Evolutionary conservation across 331 rosid genomes (phyloP).

Genomic region (Malus hybrid): DNA sequence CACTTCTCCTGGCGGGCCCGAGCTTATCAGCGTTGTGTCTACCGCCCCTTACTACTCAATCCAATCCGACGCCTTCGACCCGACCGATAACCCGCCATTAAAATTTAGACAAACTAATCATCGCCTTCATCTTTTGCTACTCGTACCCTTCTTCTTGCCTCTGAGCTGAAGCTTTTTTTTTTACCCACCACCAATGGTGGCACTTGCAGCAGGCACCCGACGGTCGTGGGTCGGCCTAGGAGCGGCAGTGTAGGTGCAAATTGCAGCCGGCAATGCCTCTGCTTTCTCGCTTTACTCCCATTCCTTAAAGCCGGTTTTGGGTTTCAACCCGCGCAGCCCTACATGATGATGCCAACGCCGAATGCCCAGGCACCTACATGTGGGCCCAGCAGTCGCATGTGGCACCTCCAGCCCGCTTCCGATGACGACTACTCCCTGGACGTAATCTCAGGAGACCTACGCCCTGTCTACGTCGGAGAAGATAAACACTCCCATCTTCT

Average conservation of each 20-base stretch:
- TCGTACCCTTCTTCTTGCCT: not conserved
- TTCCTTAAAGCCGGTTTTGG: constrained; percentile 53
- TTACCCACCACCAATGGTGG: constrained; percentile 6
- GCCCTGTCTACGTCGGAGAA: too few relatives aligned
- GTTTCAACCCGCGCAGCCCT: constrained; percentile 51
- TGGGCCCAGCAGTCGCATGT: too few relatives aligned
- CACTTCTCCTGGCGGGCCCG: constrained; percentile 24
- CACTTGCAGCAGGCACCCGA: constrained; percentile 45
- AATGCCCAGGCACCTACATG: too few relatives aligned
- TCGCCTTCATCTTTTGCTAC: not conserved
- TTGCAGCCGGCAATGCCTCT: constrained; percentile 46
- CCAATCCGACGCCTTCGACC: too few relatives aligned
- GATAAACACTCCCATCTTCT: too few relatives aligned
- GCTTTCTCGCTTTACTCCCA: constrained; percentile 61
- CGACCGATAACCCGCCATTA: too few relatives aligned
- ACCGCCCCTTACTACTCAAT: constrained; percentile 69
- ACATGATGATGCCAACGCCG: too few relatives aligned
- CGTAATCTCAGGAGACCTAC: too few relatives aligned
- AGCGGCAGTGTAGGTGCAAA: constrained; percentile 58
- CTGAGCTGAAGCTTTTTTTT: not conserved
- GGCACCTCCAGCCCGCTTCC: too few relatives aligned
- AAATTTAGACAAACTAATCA: too few relatives aligned
- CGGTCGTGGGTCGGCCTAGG: constrained; percentile 84
- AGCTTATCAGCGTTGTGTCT: constrained; percentile 48
- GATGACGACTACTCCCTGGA: too few relatives aligned